Evolutionary conservation across 352 stramenopile species (phyloP), one percentile per base, ranked within the genome.

Genomic region (Aphanomyces euteiches): DNA sequence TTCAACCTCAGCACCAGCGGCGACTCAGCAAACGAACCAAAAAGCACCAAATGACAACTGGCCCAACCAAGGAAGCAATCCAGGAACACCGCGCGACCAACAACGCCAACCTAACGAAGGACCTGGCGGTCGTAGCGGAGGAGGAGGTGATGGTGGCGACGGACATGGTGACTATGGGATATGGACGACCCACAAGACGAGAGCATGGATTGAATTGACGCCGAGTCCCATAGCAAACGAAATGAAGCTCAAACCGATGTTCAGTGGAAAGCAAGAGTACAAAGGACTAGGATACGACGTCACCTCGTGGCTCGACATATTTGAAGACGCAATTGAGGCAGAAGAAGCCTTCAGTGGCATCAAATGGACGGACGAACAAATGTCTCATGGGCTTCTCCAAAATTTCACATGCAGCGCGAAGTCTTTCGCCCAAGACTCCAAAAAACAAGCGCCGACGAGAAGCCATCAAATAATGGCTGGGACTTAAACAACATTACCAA

Each of bases 191-290:
- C 45, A 53, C 13, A 19, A 15, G 45, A 53, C n/a, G 45, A 53
- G 13, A 19, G n/a, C 13, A 19, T n/a, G 13, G n/a, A n/a, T 19
- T 1, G 45, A 19, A 19, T 2, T 15, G 13, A 15, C 13, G n/a
- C 45, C 45, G 13, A 53, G 13, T 15, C 45, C 45, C 45, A 53
- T 19, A 19, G n/a, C 13, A 53, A 28, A 28, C 28, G 28, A 28
- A 28, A 28, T 28, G 28, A 28, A 28, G 28, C 28, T 19, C 45
- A 15, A 53, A 53, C 45, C 45, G n/a, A 15, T 53, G 13, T 53
- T 53, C 45, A 19, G n/a, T 53, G 45, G 45, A 19, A 53, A 53
- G n/a, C 1, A 53, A 53, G n/a, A 53, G 45, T 53, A 53, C 45
- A 15, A 15, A 19, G 45, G 45, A 53, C n/a, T 53, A 53, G 45